Evolutionary conservation across 2,329 filamentous ascomycete genomes (phyloP).

Genomic region (Aspergillus pseudoviridinutans): DNA sequence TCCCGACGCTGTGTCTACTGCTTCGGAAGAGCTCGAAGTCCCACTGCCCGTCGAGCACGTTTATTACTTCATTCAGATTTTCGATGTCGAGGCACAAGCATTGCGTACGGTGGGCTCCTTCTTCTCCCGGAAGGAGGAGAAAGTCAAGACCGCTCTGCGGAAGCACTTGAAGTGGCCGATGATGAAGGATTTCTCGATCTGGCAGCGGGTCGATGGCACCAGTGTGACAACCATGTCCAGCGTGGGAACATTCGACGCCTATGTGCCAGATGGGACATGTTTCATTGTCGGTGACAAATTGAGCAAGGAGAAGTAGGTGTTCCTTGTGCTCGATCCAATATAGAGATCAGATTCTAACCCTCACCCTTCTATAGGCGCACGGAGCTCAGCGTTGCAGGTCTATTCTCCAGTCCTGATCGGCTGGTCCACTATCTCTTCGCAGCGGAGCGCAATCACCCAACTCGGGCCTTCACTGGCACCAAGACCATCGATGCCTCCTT

Average conservation of each 20-base stretch:
- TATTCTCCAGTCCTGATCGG: constrained; percentile 36
- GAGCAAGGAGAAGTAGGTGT: constrained; percentile 34
- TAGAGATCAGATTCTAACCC: neutral
- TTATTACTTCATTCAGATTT: constrained; percentile 50
- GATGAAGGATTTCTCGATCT: constrained; percentile 41
- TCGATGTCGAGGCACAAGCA: constrained; percentile 47
- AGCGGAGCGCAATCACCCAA: constrained; percentile 43
- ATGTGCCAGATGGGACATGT: constrained; percentile 36
- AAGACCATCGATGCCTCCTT: constrained; percentile 52
- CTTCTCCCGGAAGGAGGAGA: constrained; percentile 38
- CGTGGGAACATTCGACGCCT: constrained; percentile 32
- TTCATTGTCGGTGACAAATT: constrained; percentile 42
- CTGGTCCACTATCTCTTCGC: constrained; percentile 44
- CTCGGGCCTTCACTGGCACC: constrained; percentile 41
- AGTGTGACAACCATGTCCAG: constrained; percentile 32
- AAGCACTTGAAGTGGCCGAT: constrained; percentile 35
- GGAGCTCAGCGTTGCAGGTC: constrained; percentile 29
- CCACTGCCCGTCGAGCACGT: constrained; percentile 32
- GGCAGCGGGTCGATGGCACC: constrained; percentile 40
- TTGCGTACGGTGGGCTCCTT: constrained; percentile 40
- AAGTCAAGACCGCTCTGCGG: constrained; percentile 39
- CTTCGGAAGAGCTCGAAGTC: constrained; percentile 15
- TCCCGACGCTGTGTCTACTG: constrained; percentile 8
- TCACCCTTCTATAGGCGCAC: constrained; percentile 23
- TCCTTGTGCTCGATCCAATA: neutral